A percentile compares a stretch with the other conserved stretches of the same genome.
Evolutionary conservation across 345 rosid genomes (phyloP).

Genomic region (Microcos paniculata): DNA sequence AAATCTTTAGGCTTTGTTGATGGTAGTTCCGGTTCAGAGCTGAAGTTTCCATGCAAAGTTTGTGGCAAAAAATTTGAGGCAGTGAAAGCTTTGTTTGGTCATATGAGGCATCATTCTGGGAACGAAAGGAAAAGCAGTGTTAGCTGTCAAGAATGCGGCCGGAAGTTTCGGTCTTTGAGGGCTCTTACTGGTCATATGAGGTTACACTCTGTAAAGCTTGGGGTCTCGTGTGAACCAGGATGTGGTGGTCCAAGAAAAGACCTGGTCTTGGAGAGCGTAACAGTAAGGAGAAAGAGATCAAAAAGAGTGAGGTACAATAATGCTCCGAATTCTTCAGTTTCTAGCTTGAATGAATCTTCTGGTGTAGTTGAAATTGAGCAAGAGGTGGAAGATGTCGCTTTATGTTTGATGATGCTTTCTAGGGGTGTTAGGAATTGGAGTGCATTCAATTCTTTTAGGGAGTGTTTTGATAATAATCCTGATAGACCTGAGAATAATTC

Average conservation of each 20-base stretch:
- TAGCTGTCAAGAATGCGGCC: conserved; percentile 48
- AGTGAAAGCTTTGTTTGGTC: conserved; percentile 44
- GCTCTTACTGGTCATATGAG: conserved; percentile 37
- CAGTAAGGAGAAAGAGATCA: conserved; percentile 49
- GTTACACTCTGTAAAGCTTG: conserved; percentile 22
- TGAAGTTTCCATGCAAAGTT: conserved; percentile 26
- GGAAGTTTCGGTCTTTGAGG: conserved; percentile 38
- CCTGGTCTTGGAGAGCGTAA: conserved; percentile 24
- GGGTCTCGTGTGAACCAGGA: conserved; percentile 18
- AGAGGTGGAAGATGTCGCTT: conserved; percentile 50
- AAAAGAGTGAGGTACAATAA: conserved; percentile 44
- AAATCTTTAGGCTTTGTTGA: conserved; percentile 22
- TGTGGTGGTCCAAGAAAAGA: conserved; percentile 10
- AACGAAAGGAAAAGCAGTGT: conserved; percentile 34
- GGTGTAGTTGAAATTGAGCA: conserved; percentile 34
- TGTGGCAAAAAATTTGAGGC: conserved; percentile 44
- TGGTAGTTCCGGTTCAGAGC: conserved; percentile 11
- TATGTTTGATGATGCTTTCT: conserved; percentile 58
- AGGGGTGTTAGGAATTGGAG: conserved; percentile 27
- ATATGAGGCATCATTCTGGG: conserved; percentile 52
- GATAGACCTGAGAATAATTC: conserved; percentile 18
- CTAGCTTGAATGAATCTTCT: conserved; percentile 40
- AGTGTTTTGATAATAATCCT: conserved; percentile 24
- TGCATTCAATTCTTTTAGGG: conserved; percentile 22
- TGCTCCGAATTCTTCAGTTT: conserved; percentile 38